These are phyloP conservation scores for Sparassis latifolia DNA, from an alignment of 1,284 basidiomycete species.

Conservation along the genomic window DNA sequence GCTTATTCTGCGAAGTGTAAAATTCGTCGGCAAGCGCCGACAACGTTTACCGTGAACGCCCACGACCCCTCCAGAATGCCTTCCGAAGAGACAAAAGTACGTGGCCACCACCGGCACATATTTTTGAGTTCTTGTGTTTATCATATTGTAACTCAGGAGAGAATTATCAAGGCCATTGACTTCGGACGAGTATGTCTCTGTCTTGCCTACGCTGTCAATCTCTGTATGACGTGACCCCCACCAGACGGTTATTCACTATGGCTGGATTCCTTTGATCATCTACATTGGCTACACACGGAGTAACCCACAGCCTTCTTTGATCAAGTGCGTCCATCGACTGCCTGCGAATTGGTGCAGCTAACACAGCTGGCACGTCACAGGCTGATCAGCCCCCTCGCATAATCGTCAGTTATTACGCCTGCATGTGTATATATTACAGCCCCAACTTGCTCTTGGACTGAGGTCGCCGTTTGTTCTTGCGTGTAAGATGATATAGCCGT, in stretches of 20 bases:
- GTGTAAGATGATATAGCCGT: no score
- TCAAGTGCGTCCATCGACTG: conserved; percentile 60
- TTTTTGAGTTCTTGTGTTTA: not conserved
- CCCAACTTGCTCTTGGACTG: not conserved
- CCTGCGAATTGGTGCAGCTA: not conserved
- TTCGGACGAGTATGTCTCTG: conserved; percentile 61
- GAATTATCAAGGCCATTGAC: conserved; percentile 73
- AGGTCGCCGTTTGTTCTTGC: no score
- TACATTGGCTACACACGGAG: conserved; percentile 88
- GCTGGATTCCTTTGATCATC: conserved; percentile 92
- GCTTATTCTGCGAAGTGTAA: conserved; percentile 14
- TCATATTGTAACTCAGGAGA: conserved; percentile 44
- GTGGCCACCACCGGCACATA: conserved; percentile 10
- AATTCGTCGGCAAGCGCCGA: conserved; percentile 30
- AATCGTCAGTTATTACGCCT: conserved; percentile 21
- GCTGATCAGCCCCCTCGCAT: conserved; percentile 86
- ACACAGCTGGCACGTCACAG: conserved; percentile 33
- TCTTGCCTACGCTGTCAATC: conserved; percentile 2
- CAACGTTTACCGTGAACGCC: conserved; percentile 17
- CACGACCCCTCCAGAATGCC: conserved; percentile 49
- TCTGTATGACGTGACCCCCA: conserved; percentile 4
- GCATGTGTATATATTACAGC: conserved; percentile 18
- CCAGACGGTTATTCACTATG: conserved; percentile 84
- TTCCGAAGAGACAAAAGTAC: conserved; percentile 82
- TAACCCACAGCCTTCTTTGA: conserved; percentile 87